Evolutionary conservation across 257 asterid genomes (phyloP).

Genomic region (Cruciata laevipes): DNA sequence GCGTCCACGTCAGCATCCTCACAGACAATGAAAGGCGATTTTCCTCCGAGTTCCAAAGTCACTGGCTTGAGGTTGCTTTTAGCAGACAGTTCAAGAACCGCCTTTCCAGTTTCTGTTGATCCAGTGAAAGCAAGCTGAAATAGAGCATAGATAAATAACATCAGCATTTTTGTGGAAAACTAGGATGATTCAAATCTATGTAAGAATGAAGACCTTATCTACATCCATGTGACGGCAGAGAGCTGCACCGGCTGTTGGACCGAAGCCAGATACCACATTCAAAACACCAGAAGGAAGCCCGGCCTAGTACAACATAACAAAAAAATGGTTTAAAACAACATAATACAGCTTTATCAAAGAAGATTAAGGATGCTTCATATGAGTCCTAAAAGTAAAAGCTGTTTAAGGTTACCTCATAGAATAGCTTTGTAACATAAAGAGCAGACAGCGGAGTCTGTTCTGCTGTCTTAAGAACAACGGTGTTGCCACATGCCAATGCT

Average conservation of each 20-base stretch:
- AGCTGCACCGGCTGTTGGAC: constrained; percentile 92
- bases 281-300: constrained; percentile 92
- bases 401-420: constrained; percentile 59
- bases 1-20: constrained; percentile 94
- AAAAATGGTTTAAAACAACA: neutral
- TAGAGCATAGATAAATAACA: neutral
- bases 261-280: constrained; percentile 84
- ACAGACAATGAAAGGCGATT: constrained; percentile 91
- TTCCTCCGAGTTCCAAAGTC: constrained; percentile 95
- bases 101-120: constrained; percentile 82
- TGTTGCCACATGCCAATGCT: constrained; percentile 85
- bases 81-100: constrained; percentile 62
- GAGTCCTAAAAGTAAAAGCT: no score
- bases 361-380: neutral
- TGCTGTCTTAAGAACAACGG: constrained; percentile 89
- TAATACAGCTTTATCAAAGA: neutral
- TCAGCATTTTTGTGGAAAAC: neutral
- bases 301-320: constrained; percentile 39
- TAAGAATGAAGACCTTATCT: constrained; percentile 60
- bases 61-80: constrained; percentile 92
- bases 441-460: constrained; percentile 99
- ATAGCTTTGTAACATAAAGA: constrained; percentile 59
- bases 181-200: neutral
- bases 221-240: constrained; percentile 97
- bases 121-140: constrained; percentile 95